Base-by-base conservation (phyloP, 2,329 filamentous ascomycete species). In the Hymenoscyphus occultus region DNA sequence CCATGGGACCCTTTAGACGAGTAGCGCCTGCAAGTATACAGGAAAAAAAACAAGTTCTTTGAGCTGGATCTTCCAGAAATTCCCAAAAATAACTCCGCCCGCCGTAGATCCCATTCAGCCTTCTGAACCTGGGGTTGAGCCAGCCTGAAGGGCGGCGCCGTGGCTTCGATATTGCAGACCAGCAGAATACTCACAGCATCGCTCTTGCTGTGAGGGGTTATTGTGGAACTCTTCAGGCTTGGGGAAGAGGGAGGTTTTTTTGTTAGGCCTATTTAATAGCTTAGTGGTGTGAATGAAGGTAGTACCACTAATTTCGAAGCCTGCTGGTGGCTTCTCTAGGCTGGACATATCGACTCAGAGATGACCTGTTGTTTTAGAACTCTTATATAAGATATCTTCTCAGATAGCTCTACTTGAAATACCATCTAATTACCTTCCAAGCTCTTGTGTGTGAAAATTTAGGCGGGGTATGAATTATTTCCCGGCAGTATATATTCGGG, bases 161-260 rank as follows among this genome's bases (percentile, higher is more conserved):
- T n/a, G n/a, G n/a, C n/a, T n/a, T n/a, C n/a, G n/a, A n/a, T n/a
- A n/a, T n/a, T n/a, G n/a, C n/a, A n/a, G n/a, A n/a, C n/a, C n/a
- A n/a, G n/a, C n/a, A n/a, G n/a, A n/a, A n/a, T n/a, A n/a, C n/a
- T n/a, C n/a, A n/a, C n/a, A n/a, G n/a, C n/a, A n/a, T n/a, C n/a
- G n/a, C n/a, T n/a, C n/a, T n/a, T n/a, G n/a, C n/a, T n/a, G n/a
- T n/a, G n/a, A 48, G 57, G 60, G 60, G 45, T 42, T 42, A 42
- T 42, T 42, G 39, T 42, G 56, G 14, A 65, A 65, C 56, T 42
- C 39, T 42, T 12, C 39, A 42, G 39, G 39, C 39, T 5, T 42
- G 39, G 39, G 39, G 39, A 42, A 42, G 39, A 42, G 39, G 39
- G 39, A 14, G 4, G 12, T 42, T 42, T 42, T 42, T 42, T 42